Base-by-base conservation (phyloP, 2,329 filamentous ascomycete genomes). In the Coniochaeta ligniaria region DNA sequence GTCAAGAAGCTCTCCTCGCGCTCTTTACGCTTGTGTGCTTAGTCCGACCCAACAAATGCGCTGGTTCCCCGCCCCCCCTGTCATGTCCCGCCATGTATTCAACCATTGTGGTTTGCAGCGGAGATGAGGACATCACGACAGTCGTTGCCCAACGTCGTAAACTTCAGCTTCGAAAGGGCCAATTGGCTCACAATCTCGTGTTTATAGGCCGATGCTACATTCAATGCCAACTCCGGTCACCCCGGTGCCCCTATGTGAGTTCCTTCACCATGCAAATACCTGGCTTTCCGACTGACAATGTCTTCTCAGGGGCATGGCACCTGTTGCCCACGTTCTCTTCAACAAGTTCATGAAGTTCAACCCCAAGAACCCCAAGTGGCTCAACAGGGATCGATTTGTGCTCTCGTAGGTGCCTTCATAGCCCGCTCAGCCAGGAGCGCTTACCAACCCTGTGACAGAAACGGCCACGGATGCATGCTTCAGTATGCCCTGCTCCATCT, bases 311-410 rank as follows among this genome's bases (percentile, higher is more conserved):
- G 85, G 85, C 75, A 86, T 98, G 91, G 95, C 95, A 73, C 94
- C 95, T 65, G 87, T 93, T 73, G 89, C 95, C 77, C 95, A 98
- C 84, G 92, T 98, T 72, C 87, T 99, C 67, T 99, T 91, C 83
- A 96, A 96, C 87, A 96, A 95, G 79, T 96, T 97, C 85, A 92
- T 99, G 92, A 96, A 81, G 77, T 99, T 97, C 86, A 99, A 98
- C 89, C 95, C 95, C 72, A 96, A 97, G 89, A 97, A 96, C 86
- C 91, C 95, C 70, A 84, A 92, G 67, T 99, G 93, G 93, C 73
- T 95, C 71, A 98, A 98, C 87, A 89, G 95, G 74, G 95, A 99
- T 80, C 90, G 95, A 77, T 99, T 99, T 74, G 92, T 99, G 65
- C 92, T 99, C 76, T 99, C 95, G 93, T 97, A 86, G 85, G 93